Percentiles rank a stretch among this genome's conserved stretches.
Evolutionary conservation across 2,329 filamentous ascomycete species (phyloP).

Genomic region (Epichloe sibirici): DNA sequence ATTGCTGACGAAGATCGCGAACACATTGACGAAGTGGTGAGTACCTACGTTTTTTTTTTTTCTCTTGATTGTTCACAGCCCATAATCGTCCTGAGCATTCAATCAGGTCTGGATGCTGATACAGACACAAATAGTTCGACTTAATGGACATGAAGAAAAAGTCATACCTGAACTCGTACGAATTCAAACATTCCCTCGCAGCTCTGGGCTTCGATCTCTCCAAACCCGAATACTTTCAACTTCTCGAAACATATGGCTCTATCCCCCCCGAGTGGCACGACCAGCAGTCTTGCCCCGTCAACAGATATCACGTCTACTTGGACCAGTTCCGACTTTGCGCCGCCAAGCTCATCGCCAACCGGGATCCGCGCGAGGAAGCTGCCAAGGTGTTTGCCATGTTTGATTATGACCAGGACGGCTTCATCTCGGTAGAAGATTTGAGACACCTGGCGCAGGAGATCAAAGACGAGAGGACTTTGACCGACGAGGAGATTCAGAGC

Average conservation of each 20-base stretch:
- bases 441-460: conserved; percentile 78
- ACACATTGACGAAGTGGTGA: conserved; percentile 86
- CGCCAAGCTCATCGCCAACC: conserved; percentile 64
- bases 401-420: conserved; percentile 82
- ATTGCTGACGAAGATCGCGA: conserved; percentile 82
- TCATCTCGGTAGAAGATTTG: conserved; percentile 81
- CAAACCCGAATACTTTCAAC: conserved; percentile 70
- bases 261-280: conserved; percentile 48
- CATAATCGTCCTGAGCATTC: neutral
- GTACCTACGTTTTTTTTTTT: conserved; percentile 20
- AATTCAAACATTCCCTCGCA: conserved; percentile 92
- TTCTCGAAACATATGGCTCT: conserved; percentile 71
- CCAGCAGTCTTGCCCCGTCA: conserved; percentile 29
- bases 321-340: conserved; percentile 55
- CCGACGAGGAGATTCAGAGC: conserved; percentile 81
- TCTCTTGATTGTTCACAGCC: too few species aligned
- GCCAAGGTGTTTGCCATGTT: conserved; percentile 85
- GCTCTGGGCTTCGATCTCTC: conserved; percentile 87
- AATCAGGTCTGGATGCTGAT: neutral
- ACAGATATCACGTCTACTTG: conserved; percentile 37
- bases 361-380: conserved; percentile 86
- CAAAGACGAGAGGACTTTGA: conserved; percentile 65
- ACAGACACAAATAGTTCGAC: conserved; percentile 50
- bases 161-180: conserved; percentile 89
- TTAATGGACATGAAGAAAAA: conserved; percentile 97